Evolutionary conservation across 2,329 filamentous ascomycete species (phyloP).

Genomic region (Fonsecaea monophora): DNA sequence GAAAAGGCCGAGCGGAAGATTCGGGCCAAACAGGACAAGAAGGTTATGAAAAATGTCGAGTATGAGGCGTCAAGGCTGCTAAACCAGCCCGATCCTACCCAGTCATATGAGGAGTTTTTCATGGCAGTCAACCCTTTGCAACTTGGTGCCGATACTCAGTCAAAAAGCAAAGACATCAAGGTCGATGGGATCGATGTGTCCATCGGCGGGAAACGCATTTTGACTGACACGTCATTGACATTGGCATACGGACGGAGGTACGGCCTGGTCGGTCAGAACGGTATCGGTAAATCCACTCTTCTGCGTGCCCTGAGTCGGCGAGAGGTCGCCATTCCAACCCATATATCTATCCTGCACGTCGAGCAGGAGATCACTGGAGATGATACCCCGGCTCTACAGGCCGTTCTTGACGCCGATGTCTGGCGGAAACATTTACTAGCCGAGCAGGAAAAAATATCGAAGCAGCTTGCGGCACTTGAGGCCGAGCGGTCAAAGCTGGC

Average conservation of each 20-base stretch:
- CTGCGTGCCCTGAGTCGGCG: slow-evolving; percentile 87
- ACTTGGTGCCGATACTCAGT: slow-evolving; percentile 70
- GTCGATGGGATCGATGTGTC: slow-evolving; percentile 94
- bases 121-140: slow-evolving; percentile 99
- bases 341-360: slow-evolving; percentile 98
- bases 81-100: slow-evolving; percentile 78
- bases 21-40: slow-evolving; percentile 97
- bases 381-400: slow-evolving; percentile 92
- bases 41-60: slow-evolving; percentile 96
- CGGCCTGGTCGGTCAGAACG: slow-evolving; percentile 97
- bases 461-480: slow-evolving; percentile 78
- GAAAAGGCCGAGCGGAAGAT: slow-evolving; percentile 99
- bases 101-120: slow-evolving; percentile 99
- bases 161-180: slow-evolving; percentile 99
- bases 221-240: slow-evolving; percentile 88
- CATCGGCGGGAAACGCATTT: slow-evolving; percentile 85
- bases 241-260: slow-evolving; percentile 92
- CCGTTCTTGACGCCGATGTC: slow-evolving; percentile 94
- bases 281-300: slow-evolving; percentile 97
- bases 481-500: slow-evolving; percentile 77
- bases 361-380: slow-evolving; percentile 98
- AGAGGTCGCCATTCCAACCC: slow-evolving; percentile 92
- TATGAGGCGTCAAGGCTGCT: slow-evolving; percentile 94
- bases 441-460: slow-evolving; percentile 86
- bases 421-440: slow-evolving; percentile 94